These are phyloP conservation scores for Kodamaea kakaduensis DNA, from an alignment of 805 yeast genomes.

Conservation along the genomic window DNA sequence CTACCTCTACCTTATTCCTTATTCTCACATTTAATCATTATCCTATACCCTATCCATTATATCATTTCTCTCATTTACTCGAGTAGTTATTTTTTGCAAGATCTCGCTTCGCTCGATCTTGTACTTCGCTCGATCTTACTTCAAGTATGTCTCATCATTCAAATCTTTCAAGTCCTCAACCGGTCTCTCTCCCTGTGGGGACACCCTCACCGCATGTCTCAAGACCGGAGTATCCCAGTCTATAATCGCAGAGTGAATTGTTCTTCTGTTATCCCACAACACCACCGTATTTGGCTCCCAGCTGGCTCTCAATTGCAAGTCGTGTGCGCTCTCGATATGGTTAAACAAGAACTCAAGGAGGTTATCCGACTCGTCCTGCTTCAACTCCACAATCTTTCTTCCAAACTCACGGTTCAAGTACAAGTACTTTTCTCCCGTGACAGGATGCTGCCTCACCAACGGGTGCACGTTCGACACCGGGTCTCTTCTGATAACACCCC, in stretches of 20 bases:
- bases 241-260: constrained; percentile 62
- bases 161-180: constrained; percentile 38
- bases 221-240: constrained; percentile 67
- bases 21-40: no score
- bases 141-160: constrained; percentile 15
- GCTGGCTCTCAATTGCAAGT: constrained; percentile 63
- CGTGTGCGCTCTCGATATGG: constrained; percentile 51
- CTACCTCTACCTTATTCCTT: no score
- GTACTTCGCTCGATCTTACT: no score
- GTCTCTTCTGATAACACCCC: constrained; percentile 64
- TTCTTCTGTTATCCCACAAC: constrained; percentile 76
- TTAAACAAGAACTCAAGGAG: constrained; percentile 54
- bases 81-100: not conserved
- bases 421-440: constrained; percentile 56
- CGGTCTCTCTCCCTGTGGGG: constrained; percentile 73
- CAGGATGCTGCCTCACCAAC: constrained; percentile 69
- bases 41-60: not conserved
- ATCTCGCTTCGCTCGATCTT: not conserved
- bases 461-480: constrained; percentile 66
- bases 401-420: constrained; percentile 60
- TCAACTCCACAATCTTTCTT: constrained; percentile 65
- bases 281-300: constrained; percentile 73
- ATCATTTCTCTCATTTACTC: not conserved
- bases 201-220: constrained; percentile 71
- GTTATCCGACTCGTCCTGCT: constrained; percentile 64